Percentiles rank a stretch among this genome's conserved stretches.
Evolutionary conservation across 164 flowering plant genomes (phyloP).

Genomic region (Aristolochia fimbriata): DNA sequence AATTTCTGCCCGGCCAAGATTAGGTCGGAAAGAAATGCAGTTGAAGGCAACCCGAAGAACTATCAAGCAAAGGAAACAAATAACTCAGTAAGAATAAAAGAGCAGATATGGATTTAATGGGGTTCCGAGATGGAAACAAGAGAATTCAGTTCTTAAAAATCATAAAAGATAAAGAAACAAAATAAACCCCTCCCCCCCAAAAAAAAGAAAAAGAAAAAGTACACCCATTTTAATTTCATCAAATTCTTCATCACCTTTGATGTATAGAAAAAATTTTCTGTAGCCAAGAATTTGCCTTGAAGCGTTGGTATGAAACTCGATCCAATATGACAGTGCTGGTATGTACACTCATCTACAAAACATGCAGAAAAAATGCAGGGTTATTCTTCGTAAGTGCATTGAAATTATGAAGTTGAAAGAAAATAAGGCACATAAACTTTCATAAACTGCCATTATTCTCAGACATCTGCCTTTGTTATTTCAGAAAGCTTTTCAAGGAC

Average conservation of each 20-base stretch:
- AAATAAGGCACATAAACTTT: background rate
- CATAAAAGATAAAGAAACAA: background rate
- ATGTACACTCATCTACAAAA: slow-evolving; percentile 60
- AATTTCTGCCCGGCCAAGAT: slow-evolving; percentile 65
- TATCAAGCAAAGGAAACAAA: slow-evolving; percentile 14
- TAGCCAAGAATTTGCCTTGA: slow-evolving; percentile 77
- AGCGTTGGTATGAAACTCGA: slow-evolving; percentile 69
- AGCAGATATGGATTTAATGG: no score
- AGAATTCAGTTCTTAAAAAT: background rate
- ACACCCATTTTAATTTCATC: background rate
- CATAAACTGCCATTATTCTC: background rate
- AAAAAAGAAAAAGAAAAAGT: no score
- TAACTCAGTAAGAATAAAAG: background rate
- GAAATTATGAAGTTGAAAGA: no score
- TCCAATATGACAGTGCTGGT: slow-evolving; percentile 51
- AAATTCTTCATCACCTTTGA: slow-evolving; percentile 49
- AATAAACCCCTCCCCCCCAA: no score
- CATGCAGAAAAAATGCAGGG: background rate
- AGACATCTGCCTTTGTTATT: no score
- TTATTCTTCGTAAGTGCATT: no score
- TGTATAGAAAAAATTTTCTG: slow-evolving; percentile 89
- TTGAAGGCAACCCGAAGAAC: slow-evolving; percentile 67
- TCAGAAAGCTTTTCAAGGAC: no score
- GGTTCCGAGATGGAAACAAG: background rate
- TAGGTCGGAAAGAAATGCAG: slow-evolving; percentile 52